Conservation (phyloP, 2,329 filamentous ascomycete genomes). For the Cladophialophora yegresii region DNA sequence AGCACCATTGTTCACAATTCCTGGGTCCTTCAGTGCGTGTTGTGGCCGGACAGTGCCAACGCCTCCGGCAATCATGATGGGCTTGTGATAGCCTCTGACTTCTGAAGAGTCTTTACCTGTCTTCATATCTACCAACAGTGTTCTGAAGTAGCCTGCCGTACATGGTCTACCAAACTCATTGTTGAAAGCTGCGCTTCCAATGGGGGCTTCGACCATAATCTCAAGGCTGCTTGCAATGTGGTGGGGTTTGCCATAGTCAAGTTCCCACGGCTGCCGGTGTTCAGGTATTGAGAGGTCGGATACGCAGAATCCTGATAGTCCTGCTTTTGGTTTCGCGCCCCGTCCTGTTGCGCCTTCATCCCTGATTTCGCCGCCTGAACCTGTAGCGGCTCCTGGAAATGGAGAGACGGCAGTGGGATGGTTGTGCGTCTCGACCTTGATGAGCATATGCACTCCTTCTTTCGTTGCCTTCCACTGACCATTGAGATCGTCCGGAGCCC, state of each 20-base stretch:
- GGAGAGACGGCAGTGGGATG: conserved; percentile 95
- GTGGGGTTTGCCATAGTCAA: conserved; percentile 76
- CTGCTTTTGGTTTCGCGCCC: conserved; percentile 90
- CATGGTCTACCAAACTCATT: conserved; percentile 95
- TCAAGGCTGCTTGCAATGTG: conserved; percentile 94
- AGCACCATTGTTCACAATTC: conserved; percentile 79
- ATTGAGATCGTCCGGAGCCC: conserved; percentile 83
- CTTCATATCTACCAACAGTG: conserved; percentile 71
- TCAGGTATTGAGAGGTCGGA: conserved; percentile 90
- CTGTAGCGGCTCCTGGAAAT: conserved; percentile 89
- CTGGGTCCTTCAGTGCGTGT: conserved; percentile 81
- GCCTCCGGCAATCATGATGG: conserved; percentile 96
- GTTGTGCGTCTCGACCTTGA: conserved; percentile 98
- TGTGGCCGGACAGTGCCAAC: conserved; percentile 88
- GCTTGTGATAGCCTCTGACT: conserved; percentile 92
- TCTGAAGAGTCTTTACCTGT: conserved; percentile 65
- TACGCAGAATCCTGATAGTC: conserved; percentile 89
- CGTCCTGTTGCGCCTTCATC: conserved; percentile 93
- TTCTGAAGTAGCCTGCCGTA: conserved; percentile 87
- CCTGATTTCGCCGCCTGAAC: conserved; percentile 91
- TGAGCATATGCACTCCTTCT: conserved; percentile 82
- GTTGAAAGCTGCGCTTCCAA: conserved; percentile 93
- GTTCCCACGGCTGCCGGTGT: conserved; percentile 81
- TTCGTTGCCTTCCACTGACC: conserved; percentile 85
- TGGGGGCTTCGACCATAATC: conserved; percentile 96